Conservation (phyloP, 208 protist species). For the Acanthamoeba sp. region DNA sequence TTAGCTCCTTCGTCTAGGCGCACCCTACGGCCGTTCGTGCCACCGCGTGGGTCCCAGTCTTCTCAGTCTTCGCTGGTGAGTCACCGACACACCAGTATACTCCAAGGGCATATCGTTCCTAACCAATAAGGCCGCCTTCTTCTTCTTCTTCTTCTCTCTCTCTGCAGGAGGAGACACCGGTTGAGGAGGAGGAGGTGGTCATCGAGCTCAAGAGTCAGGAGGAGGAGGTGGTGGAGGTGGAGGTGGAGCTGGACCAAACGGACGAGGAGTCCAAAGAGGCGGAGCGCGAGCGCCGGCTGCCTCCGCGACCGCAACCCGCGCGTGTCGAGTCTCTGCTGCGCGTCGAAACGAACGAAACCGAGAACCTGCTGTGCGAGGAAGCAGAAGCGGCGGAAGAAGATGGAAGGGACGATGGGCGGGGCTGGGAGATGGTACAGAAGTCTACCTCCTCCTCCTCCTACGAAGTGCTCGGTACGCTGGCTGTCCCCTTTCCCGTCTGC, state of each 20-base stretch:
- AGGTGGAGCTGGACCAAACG: neutral
- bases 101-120: too few relatives aligned
- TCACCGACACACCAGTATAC: too few relatives aligned
- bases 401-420: neutral
- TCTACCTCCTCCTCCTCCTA: conserved; percentile 25
- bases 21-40: conserved; percentile 3
- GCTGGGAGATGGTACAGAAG: neutral
- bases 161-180: neutral
- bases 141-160: neutral
- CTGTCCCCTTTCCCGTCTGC: neutral
- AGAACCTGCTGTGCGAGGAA: neutral
- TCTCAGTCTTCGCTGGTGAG: neutral
- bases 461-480: conserved; percentile 12
- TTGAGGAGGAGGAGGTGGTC: neutral
- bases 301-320: neutral
- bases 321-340: neutral
- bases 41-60: neutral
- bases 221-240: neutral
- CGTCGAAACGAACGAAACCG: neutral
- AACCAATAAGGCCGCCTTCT: neutral
- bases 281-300: too few relatives aligned
- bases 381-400: neutral
- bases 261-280: neutral
- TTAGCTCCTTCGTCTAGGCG: conserved; percentile 25
- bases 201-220: neutral